Base-by-base conservation (phyloP, 2,329 filamentous ascomycete genomes). In the Trichocomaceae sp. region DNA sequence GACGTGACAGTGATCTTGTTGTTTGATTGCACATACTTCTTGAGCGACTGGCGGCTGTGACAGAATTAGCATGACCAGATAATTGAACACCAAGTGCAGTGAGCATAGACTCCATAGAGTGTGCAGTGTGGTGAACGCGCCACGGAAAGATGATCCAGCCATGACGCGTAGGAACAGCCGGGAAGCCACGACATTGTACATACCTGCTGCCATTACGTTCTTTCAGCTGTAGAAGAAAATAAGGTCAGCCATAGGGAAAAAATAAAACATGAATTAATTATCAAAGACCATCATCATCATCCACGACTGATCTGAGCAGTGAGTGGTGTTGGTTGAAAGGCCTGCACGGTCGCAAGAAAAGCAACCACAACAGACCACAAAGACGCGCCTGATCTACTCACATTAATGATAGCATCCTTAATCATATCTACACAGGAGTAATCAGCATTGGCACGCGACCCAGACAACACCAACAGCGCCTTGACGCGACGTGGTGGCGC, bases 21-120 rank as follows among this genome's bases (percentile, higher is more conserved):
- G 81, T 87, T 88, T 69, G 81, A 79, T 69, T 79, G 78, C 62
- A 88, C 83, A 71, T 88, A 88, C 72, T 88, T 88, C 80, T 87
- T 87, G 70, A 88, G 80, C 54, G 83, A 82, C 73, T 86, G 83
- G 68, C 85, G 85, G 70, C 83, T 86, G 69, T 66, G 53, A 20
- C 6, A 39, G 35, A 47, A 58, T 66, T 55, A 65, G 63, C 52
- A 47, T 42, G 17, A 41, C 13, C 1, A 8, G 17, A 31, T 10
- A 44, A 12, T n/a, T n/a, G n/a, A n/a, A n/a, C n/a, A n/a, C n/a
- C n/a, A n/a, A n/a, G n/a, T n/a, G n/a, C 39, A 39, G 44, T 2
- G 26, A 19, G 13, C n/a, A n/a, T n/a, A n/a, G n/a, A n/a, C n/a
- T n/a, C n/a, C n/a, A 4, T 35, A 37, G 29, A 9, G 13, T 31